Evolutionary conservation across 768 basidiomycete genomes (phyloP).

Genomic region (Tulasnella sp.): DNA sequence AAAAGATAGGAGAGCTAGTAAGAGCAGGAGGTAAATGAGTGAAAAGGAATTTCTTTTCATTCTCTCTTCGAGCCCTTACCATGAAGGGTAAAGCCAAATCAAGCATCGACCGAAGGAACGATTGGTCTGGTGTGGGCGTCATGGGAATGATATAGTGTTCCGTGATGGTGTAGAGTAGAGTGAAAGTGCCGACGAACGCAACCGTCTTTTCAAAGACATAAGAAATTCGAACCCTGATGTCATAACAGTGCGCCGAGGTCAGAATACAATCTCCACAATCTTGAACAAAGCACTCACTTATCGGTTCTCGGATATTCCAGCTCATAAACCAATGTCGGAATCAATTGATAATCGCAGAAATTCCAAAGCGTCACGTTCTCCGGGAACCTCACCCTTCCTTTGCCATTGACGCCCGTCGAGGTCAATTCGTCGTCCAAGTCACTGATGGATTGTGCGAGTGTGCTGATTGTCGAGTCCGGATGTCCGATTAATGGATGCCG

Average conservation of each 20-base stretch:
- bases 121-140: slow-evolving; percentile 66
- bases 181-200: slow-evolving; percentile 96
- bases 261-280: not conserved
- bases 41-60: not conserved
- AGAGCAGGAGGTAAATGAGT: slow-evolving; percentile 1
- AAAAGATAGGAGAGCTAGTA: slow-evolving; percentile 73
- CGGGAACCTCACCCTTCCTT: slow-evolving; percentile 71
- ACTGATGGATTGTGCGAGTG: slow-evolving; percentile 72
- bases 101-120: slow-evolving; percentile 73
- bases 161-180: slow-evolving; percentile 69
- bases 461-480: slow-evolving; percentile 63
- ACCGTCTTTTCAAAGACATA: slow-evolving; percentile 76
- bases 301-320: slow-evolving; percentile 94
- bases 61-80: slow-evolving; percentile 43
- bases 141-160: slow-evolving; percentile 93
- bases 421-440: slow-evolving; percentile 78
- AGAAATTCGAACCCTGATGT: slow-evolving; percentile 55
- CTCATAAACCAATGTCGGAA: slow-evolving; percentile 94
- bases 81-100: slow-evolving; percentile 93
- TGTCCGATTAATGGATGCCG: slow-evolving; percentile 60
- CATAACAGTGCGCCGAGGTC: not conserved
- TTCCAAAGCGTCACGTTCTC: slow-evolving; percentile 79
- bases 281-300: slow-evolving; percentile 51
- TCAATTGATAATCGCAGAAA: slow-evolving; percentile 82
- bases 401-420: slow-evolving; percentile 55